These are phyloP conservation scores for Thalia dealbata DNA, from an alignment of 176 grass and related monocot genomes.

Conservation along the genomic window DNA sequence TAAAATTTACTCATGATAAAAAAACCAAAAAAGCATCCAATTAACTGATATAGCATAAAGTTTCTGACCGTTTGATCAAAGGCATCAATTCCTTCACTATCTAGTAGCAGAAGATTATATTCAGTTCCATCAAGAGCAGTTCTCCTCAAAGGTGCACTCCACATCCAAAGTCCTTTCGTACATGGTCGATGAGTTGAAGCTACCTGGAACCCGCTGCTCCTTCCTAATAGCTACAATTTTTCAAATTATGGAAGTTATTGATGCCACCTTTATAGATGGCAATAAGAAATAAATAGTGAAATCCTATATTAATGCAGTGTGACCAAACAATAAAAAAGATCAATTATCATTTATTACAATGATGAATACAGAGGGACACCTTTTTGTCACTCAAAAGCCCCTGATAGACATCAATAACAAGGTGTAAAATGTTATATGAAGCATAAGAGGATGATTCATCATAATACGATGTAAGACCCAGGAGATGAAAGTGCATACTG, in stretches of 20 bases:
- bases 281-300: background rate
- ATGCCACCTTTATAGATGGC: background rate
- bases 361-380: background rate
- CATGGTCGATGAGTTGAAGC: conserved; percentile 68
- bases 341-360: background rate
- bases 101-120: conserved; percentile 62
- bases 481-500: background rate
- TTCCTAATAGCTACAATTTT: conserved; percentile 51
- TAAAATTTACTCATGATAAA: background rate
- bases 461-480: background rate
- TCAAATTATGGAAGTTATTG: background rate
- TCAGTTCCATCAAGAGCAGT: conserved; percentile 68
- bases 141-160: conserved; percentile 64
- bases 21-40: background rate
- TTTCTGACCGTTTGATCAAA: conserved; percentile 61
- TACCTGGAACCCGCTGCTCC: conserved; percentile 68
- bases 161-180: conserved; percentile 90
- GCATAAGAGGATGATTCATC: background rate
- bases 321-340: background rate
- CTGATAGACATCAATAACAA: background rate
- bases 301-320: background rate
- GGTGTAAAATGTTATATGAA: background rate
- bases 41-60: conserved; percentile 10
- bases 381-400: background rate
- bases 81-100: conserved; percentile 79